Conservation (phyloP, 2,329 filamentous ascomycete species). For the Fonsecaea pugnacius region DNA sequence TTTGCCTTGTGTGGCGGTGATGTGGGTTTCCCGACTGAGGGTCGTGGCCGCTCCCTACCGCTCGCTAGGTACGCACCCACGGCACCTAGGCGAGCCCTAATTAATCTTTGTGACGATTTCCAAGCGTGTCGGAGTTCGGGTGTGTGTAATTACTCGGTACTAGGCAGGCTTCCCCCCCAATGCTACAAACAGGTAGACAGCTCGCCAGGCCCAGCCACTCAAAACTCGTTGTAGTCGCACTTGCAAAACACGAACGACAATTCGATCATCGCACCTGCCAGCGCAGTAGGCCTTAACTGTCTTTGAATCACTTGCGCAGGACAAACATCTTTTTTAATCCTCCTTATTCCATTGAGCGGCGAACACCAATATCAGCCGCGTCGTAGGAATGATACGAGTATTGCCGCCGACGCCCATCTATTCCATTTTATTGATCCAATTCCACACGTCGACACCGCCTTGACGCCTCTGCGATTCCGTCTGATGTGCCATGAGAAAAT, state of each 20-base stretch:
- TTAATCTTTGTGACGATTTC: neutral
- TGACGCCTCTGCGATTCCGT: constrained; percentile 22
- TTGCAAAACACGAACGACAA: constrained; percentile 24
- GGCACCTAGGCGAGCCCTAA: constrained; percentile 6
- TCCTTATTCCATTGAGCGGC: constrained; percentile 12
- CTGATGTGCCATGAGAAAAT: constrained; percentile 33
- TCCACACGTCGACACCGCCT: constrained; percentile 22
- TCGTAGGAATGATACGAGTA: constrained; percentile 19
- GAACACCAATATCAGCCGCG: neutral
- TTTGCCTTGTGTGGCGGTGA: neutral
- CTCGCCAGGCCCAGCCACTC: constrained; percentile 27
- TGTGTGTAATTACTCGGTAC: too few relatives aligned
- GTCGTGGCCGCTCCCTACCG: neutral
- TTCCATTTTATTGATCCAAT: constrained; percentile 6
- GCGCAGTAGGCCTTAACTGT: constrained; percentile 20
- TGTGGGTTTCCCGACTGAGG: neutral
- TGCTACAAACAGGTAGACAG: neutral
- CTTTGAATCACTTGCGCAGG: constrained; percentile 1
- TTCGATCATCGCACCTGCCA: constrained; percentile 22
- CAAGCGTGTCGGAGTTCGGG: neutral
- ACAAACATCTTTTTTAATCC: neutral
- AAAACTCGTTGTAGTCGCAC: constrained; percentile 23
- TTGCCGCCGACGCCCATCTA: neutral
- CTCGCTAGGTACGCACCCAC: neutral
- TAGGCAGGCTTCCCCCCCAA: neutral